Conservation (phyloP, 768 basidiomycete species). For the Fibroporia radiculosa region DNA sequence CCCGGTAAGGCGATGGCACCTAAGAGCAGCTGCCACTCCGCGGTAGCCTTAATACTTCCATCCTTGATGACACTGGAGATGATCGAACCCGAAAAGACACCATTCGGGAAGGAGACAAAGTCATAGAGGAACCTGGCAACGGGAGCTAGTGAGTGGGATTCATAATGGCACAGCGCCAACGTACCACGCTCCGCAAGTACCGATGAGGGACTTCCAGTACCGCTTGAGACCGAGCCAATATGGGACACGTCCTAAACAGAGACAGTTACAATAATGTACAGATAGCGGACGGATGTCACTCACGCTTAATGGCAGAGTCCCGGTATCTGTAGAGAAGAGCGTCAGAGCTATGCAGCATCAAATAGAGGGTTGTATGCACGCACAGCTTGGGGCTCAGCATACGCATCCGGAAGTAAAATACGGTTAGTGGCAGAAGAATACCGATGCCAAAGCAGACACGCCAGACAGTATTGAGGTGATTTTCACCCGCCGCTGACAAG, state of each 20-base stretch:
- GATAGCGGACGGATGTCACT: slow-evolving; percentile 9
- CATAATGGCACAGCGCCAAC: slow-evolving; percentile 9
- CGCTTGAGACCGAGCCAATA: slow-evolving; percentile 50
- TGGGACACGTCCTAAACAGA: slow-evolving; percentile 41
- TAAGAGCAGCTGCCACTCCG: slow-evolving; percentile 63
- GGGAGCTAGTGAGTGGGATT: neutral
- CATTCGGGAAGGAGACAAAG: slow-evolving; percentile 70
- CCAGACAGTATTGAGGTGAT: slow-evolving; percentile 60
- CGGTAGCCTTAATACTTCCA: slow-evolving; percentile 47
- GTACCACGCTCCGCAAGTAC: slow-evolving; percentile 68
- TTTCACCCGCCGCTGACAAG: slow-evolving; percentile 54
- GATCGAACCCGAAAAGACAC: slow-evolving; percentile 63
- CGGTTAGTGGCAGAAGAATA: slow-evolving; percentile 52
- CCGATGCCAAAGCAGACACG: slow-evolving; percentile 61
- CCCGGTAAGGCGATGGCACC: slow-evolving; percentile 61
- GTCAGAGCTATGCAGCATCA: slow-evolving; percentile 1
- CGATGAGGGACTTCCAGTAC: slow-evolving; percentile 64
- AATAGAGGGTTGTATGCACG: slow-evolving; percentile 5
- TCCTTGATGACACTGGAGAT: slow-evolving; percentile 58
- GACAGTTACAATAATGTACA: neutral
- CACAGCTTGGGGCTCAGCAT: slow-evolving; percentile 64
- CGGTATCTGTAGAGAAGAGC: slow-evolving; percentile 24
- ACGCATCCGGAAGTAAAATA: slow-evolving; percentile 64
- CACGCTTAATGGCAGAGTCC: slow-evolving; percentile 58
- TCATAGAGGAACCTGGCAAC: slow-evolving; percentile 58